phyloP scores from a whole-genome alignment of 83 land plant genomes.

The Thuja plicata region DNA sequence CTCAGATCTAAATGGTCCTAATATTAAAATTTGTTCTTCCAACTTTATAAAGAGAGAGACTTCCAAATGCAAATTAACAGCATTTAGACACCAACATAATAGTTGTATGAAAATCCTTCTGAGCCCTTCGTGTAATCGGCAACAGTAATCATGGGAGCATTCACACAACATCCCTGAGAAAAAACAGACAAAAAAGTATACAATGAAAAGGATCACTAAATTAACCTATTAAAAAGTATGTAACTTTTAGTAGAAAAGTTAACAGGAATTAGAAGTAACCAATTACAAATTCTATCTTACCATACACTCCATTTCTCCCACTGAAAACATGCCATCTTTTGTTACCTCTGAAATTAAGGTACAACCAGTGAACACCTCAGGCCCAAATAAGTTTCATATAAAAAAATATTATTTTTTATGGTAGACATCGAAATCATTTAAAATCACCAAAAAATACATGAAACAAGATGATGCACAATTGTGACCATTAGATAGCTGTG shows the following conservation, averaged over 20 bases:
- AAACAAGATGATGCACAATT: neutral
- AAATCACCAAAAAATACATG: neutral
- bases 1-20: neutral
- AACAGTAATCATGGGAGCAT: slow-evolving; percentile 98
- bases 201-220: neutral
- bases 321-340: slow-evolving; percentile 94
- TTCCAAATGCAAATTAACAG: neutral
- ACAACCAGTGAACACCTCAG: slow-evolving; percentile 6
- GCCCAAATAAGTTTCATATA: neutral
- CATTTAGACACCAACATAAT: slow-evolving; percentile 63
- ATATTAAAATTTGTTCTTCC: neutral
- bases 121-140: slow-evolving; percentile 94
- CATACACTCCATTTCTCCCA: slow-evolving; percentile 99
- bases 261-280: neutral
- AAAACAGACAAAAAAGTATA: neutral
- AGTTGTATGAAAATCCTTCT: slow-evolving; percentile 94
- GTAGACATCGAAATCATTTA: neutral
- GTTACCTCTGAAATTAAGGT: slow-evolving; percentile 79
- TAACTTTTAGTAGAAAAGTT: neutral
- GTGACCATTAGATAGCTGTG: neutral
- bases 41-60: slow-evolving; percentile 1
- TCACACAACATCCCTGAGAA: slow-evolving; percentile 94
- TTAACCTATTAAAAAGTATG: neutral
- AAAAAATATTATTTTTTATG: neutral
- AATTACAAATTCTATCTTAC: slow-evolving; percentile 37